Conservation (phyloP, 2,329 filamentous ascomycete genomes). For the Fusarium xyrophilum region DNA sequence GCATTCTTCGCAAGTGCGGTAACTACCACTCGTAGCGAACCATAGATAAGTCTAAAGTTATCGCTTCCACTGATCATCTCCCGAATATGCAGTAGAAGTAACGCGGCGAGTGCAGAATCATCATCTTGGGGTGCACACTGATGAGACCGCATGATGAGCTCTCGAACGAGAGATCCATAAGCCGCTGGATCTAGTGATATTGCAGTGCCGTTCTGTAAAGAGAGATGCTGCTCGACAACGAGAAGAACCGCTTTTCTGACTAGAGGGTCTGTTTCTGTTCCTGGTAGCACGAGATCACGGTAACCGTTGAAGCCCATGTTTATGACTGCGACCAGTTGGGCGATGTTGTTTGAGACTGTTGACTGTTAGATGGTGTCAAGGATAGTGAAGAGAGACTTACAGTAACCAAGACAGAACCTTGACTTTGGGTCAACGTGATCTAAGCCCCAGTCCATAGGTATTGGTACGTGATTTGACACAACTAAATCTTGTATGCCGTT, state of each 20-base stretch:
- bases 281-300: conserved; percentile 29
- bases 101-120: conserved; percentile 31
- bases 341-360: conserved; percentile 33
- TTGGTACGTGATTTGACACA: background rate
- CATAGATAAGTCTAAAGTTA: conserved; percentile 34
- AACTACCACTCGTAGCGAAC: conserved; percentile 23
- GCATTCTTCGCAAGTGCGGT: conserved; percentile 18
- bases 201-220: conserved; percentile 14
- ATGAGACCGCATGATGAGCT: conserved; percentile 28
- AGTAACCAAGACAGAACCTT: conserved; percentile 33
- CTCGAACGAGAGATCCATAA: conserved; percentile 20
- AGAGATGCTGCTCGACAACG: conserved; percentile 32
- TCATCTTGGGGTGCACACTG: conserved; percentile 32
- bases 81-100: conserved; percentile 29
- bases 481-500: background rate
- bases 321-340: conserved; percentile 34
- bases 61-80: conserved; percentile 38
- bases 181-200: conserved; percentile 20
- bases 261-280: conserved; percentile 27
- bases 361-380: background rate
- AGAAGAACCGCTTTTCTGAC: conserved; percentile 33
- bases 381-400: rapidly evolving
- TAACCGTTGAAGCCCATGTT: conserved; percentile 39
- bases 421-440: conserved; percentile 32
- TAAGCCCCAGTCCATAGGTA: conserved; percentile 1